phyloP scores from a whole-genome alignment of 2,329 filamentous ascomycete species.

The Aphanocladium album region DNA sequence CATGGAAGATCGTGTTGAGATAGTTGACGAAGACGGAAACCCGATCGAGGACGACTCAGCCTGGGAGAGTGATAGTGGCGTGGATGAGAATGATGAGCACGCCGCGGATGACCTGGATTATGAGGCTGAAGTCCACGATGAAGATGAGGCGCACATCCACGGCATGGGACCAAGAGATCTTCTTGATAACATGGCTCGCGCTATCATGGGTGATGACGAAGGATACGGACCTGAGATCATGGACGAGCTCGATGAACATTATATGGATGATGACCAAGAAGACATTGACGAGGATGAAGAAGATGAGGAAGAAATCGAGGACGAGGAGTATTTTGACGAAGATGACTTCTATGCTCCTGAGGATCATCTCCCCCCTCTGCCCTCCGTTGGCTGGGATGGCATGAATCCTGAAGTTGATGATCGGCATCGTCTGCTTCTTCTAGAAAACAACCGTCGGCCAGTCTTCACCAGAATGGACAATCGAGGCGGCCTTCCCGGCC shows the following conservation, averaged over 20 bases:
- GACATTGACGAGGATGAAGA: constrained; percentile 59
- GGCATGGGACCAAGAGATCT: constrained; percentile 39
- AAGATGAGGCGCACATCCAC: constrained; percentile 46
- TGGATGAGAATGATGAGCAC: constrained; percentile 50
- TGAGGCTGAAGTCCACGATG: constrained; percentile 50
- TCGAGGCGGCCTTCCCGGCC: constrained; percentile 56
- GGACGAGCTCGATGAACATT: constrained; percentile 47
- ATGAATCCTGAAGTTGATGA: constrained; percentile 47
- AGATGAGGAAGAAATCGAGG: constrained; percentile 65
- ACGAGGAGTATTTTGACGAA: constrained; percentile 60
- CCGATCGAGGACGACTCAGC: constrained; percentile 54
- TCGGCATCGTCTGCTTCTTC: constrained; percentile 40
- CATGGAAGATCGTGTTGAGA: constrained; percentile 49
- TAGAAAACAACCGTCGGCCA: constrained; percentile 46
- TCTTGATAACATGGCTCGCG: constrained; percentile 52
- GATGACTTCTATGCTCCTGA: constrained; percentile 47
- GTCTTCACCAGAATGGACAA: constrained; percentile 32
- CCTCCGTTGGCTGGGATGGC: constrained; percentile 54
- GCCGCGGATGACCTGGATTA: constrained; percentile 51
- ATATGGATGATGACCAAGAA: constrained; percentile 51
- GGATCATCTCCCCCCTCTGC: constrained; percentile 42
- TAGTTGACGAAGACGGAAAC: constrained; percentile 60
- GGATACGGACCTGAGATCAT: constrained; percentile 49
- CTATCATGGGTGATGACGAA: constrained; percentile 48
- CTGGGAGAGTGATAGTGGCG: constrained; percentile 57